phyloP scores from a whole-genome alignment of 768 basidiomycete species.

The Peribolospora baueri region DNA sequence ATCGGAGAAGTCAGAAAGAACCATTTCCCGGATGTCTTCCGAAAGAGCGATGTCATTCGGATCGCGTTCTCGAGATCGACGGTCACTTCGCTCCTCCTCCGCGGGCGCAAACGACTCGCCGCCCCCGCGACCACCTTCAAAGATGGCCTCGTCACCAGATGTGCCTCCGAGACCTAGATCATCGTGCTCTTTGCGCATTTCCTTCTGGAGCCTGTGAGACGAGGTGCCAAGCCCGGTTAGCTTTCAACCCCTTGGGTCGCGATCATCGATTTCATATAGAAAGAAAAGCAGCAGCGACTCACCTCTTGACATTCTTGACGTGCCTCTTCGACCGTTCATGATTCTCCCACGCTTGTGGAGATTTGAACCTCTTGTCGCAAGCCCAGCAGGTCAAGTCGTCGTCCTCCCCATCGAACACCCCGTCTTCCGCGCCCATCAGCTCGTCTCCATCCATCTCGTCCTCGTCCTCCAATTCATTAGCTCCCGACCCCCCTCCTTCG shows the following conservation, averaged over 20 bases:
- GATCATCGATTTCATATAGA: neutral
- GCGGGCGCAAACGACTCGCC: neutral
- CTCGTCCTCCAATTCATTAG: constrained; percentile 12
- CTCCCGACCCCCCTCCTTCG: constrained; percentile 10
- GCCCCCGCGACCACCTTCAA: constrained; percentile 6
- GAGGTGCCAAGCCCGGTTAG: neutral
- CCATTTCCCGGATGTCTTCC: too few relatives aligned
- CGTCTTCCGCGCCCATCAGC: constrained; percentile 5
- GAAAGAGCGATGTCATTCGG: too few relatives aligned
- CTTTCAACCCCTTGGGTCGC: neutral
- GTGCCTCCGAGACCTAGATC: constrained; percentile 32
- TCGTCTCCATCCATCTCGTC: constrained; percentile 14
- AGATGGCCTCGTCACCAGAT: constrained; percentile 11
- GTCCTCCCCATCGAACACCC: constrained; percentile 7
- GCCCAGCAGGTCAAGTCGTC: constrained; percentile 93
- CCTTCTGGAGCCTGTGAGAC: constrained; percentile 29
- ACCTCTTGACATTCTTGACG: constrained; percentile 54
- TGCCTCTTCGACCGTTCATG: constrained; percentile 93
- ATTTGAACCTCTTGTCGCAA: constrained; percentile 66
- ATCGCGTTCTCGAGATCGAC: too few relatives aligned
- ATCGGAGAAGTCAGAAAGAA: neutral
- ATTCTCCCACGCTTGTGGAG: constrained; percentile 83
- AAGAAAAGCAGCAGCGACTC: constrained; percentile 5
- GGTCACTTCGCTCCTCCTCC: too few relatives aligned
- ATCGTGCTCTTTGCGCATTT: constrained; percentile 54